phyloP scores from a whole-genome alignment of 305 asterid species.

The Rubia occidens region DNA sequence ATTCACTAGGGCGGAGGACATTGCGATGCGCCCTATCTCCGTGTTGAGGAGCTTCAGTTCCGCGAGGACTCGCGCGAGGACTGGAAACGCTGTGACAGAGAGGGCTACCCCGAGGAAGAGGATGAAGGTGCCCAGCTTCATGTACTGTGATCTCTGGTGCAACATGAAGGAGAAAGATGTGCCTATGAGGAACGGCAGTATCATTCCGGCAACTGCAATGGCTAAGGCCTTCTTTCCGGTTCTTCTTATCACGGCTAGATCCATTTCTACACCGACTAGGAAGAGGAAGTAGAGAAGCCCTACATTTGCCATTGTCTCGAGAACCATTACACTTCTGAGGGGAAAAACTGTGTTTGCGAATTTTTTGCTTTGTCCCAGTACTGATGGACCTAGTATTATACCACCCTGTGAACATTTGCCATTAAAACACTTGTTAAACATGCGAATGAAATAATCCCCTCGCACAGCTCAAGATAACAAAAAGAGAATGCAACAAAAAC shows the following conservation, averaged over 20 bases:
- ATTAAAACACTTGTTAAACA: not conserved
- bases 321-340: constrained; percentile 80
- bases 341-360: constrained; percentile 58
- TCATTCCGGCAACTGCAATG: constrained; percentile 62
- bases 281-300: constrained; percentile 82
- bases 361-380: constrained; percentile 41
- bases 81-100: constrained; percentile 84
- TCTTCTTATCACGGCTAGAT: constrained; percentile 52
- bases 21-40: constrained; percentile 63
- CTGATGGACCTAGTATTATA: constrained; percentile 74
- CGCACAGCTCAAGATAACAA: too few species aligned
- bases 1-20: constrained; percentile 72
- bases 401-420: constrained; percentile 51
- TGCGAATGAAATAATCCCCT: too few species aligned
- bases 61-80: constrained; percentile 69
- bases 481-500: too few species aligned
- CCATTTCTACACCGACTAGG: constrained; percentile 85
- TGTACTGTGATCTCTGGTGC: constrained; percentile 31
- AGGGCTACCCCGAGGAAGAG: constrained; percentile 80
- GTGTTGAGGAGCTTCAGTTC: constrained; percentile 84
- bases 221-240: constrained; percentile 51
- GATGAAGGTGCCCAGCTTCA: constrained; percentile 61
- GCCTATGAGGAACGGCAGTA: constrained; percentile 64
- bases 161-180: constrained; percentile 49
- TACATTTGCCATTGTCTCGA: constrained; percentile 82